Conservation (phyloP, 768 basidiomycete genomes). For the Dendrothele bispora region DNA sequence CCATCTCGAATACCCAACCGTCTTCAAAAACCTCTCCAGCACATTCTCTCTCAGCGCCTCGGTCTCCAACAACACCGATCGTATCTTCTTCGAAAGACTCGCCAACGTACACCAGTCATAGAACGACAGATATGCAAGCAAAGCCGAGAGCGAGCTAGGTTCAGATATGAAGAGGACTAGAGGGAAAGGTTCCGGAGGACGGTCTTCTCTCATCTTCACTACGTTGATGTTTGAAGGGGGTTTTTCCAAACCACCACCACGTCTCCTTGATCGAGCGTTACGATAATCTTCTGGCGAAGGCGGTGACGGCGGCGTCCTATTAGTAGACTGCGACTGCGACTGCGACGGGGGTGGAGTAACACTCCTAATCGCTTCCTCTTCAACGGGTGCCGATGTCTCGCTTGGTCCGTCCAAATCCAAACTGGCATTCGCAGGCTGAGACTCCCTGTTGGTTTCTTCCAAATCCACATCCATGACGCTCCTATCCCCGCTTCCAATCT, state of each 20-base stretch:
- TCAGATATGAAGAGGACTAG: conserved; percentile 57
- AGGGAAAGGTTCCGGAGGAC: conserved; percentile 40
- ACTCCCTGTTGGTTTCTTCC: too few relatives aligned
- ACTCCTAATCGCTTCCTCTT: background rate
- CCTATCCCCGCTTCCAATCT: too few relatives aligned
- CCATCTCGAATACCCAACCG: conserved; percentile 78
- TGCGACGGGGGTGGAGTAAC: background rate
- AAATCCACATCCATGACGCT: too few relatives aligned
- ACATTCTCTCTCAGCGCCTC: conserved; percentile 57
- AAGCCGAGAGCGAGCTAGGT: conserved; percentile 46
- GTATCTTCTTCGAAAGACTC: conserved; percentile 54
- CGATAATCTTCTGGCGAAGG: conserved; percentile 17
- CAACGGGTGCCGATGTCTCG: background rate
- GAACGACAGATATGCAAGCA: conserved; percentile 69
- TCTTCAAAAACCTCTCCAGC: conserved; percentile 65
- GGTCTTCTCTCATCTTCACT: conserved; percentile 16
- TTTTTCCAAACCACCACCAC: conserved; percentile 41
- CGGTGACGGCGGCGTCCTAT: conserved; percentile 3
- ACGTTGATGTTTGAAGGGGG: conserved; percentile 29
- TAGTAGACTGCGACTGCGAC: background rate
- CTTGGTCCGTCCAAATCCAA: too few relatives aligned
- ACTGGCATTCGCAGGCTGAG: too few relatives aligned
- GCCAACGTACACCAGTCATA: conserved; percentile 69
- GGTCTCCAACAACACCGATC: conserved; percentile 46
- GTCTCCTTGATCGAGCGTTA: conserved; percentile 37